Base-by-base conservation (phyloP, 148 eudicot species). In the Persicaria tinctoria region DNA sequence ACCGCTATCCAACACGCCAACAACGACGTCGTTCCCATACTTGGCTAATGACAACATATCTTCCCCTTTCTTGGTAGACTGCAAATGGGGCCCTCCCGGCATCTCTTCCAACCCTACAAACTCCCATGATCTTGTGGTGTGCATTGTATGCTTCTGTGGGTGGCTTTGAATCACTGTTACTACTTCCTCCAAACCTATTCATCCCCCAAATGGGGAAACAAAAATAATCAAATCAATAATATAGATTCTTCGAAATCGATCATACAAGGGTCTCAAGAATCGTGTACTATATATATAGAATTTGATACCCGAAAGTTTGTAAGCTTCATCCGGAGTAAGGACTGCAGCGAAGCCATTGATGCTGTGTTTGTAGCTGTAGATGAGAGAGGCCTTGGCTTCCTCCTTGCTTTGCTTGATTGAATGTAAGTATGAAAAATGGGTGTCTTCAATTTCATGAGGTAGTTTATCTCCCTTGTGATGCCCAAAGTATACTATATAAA, bases 41-140 rank as follows among this genome's bases (percentile, higher is more conserved):
- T 78, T 84, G 8, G 97, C 83, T 79, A 86, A 84, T 5, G 83
- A 6, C 47, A 88, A 60, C 54, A 92, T 69, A 72, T 81, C 79
- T 4, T 84, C 85, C 48, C 74, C 3, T 57, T 44, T 78, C 57
- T 79, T 74, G 51, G 38, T 0, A 18, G 5, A 23, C 27, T 23
- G 41, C 51, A 14, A 66, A 66, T 41, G 70, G n/a, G 70, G 46
- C 5, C 69, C 69, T 4, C 17, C 73, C 14, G 54, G 23, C 73
- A 18, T 70, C 73, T 87, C 96, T 46, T 85, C 85, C 69, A 91
- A 56, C 27, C 92, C 94, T 45, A 87, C 80, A 79, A 93, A 93
- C 56, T 87, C 94, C 98, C 98, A 93, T 73, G 98, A 93, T 76
- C 98, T 91, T 81, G 98, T 93, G 8, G 98, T 93, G 72, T 93